Evolutionary conservation across 208 protist species (phyloP), one percentile per base, ranked within the genome.

Genomic region (Acanthamoeba triangularis): DNA sequence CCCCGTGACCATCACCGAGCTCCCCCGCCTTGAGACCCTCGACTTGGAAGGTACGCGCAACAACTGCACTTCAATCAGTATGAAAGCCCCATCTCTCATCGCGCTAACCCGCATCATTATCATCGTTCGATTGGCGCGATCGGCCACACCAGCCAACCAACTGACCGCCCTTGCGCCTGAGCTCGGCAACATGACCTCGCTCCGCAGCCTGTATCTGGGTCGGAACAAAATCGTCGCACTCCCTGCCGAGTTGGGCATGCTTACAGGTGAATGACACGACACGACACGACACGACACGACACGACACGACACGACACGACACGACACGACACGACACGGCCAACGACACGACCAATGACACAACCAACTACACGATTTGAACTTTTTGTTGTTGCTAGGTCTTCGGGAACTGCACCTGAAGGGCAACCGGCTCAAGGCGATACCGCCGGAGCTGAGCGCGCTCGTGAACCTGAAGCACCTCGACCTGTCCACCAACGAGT

Each of bases 131-230:
- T 41, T 41, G n/a, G n/a, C n/a, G 37, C 37, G 37, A 41, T 41
- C 3, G 37, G 37, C 37, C 37, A 41, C 37, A 41, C 3, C 72
- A 82, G 72, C 33, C 76, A 85, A 85, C 76, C 76, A 85, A 33
- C 91, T 97, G n/a, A 37, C 96, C 11, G 76, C 72, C 54, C 37
- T 97, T 28, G 61, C 90, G 3, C 30, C 30, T 13, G 95, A 97
- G 33, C 23, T 96, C 23, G 90, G 84, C 18, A 47, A 82, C 1
- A 20, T 97, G 16, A n/a, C n/a, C 30, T n/a, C 82, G 56, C 47
- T 97, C 18, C 91, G 82, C n/a, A 95, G 95, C 28, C 72, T 97
- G 2, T 97, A 97, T 85, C 54, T 97, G 28, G 30, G 96, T 7
- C 52, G 61, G 0, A 97, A 97, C 88, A 25, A n/a, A 20, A 5